Evolutionary conservation across 768 basidiomycete species (phyloP), one percentile per base, ranked within the genome.

Genomic region (Kondoa subrosea): DNA sequence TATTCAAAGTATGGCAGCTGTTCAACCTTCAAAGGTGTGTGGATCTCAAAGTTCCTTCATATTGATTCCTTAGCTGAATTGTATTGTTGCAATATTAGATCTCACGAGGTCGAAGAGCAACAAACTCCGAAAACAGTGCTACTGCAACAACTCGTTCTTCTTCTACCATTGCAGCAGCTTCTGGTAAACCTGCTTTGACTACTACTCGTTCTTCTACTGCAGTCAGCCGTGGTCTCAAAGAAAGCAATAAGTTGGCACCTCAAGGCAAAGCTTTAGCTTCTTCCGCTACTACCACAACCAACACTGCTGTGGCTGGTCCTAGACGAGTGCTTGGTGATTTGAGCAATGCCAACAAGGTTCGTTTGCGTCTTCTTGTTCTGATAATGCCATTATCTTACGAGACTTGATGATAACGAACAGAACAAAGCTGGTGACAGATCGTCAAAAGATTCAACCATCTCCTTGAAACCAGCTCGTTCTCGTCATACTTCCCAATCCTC

Each of bases 311-410:
- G n/a, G 33, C 14, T 61, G 67, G 27, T 30, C 67, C 66, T 61
- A 65, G 69, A 3, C 21, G 69, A 21, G 69, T 65, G 4, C 66
- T 69, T 1, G 69, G 69, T 21, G 69, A 69, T 56, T 34, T 69
- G 26, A 67, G 67, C 69, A 69, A 69, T 59, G 69, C 69, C 14
- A 67, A 61, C 66, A 67, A 67, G 69, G 69, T 69, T 8, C 56
- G 57, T 61, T 31, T 26, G 17, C 15, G 14, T 34, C n/a, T 29
- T 66, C 29, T 66, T 66, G n/a, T n/a, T n/a, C n/a, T n/a, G n/a
- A n/a, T 50, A 21, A 50, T 8, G 40, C 8, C 40, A 50, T 50
- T 8, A 50, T 50, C 40, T 50, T 50, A 21, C 21, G 40, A 8
- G 40, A 50, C 21, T 50, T 21, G 8, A 21, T 50, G 8, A 8